A percentile compares a stretch with the other conserved stretches of the same genome.
Evolutionary conservation across 352 stramenopile species (phyloP).

Genomic region (Aphanomyces invadans): DNA sequence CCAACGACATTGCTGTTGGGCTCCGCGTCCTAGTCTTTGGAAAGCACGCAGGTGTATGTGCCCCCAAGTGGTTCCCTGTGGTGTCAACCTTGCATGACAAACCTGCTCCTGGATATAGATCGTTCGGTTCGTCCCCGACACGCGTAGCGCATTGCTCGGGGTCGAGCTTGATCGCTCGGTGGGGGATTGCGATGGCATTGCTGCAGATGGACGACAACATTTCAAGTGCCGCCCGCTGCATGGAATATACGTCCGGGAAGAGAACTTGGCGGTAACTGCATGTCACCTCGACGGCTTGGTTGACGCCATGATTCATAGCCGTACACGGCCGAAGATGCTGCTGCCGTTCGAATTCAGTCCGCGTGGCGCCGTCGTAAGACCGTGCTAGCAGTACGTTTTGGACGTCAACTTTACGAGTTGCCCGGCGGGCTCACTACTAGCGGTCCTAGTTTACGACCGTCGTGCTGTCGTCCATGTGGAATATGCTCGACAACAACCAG

Average conservation of each 20-base stretch:
- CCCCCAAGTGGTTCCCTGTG: constrained; percentile 7
- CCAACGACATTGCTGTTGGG: constrained; percentile 28
- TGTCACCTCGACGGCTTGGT: no score
- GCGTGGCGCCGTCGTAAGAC: constrained; percentile 49
- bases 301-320: constrained; percentile 30
- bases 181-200: constrained; percentile 70
- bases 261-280: constrained; percentile 50
- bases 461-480: constrained; percentile 79
- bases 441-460: constrained; percentile 59
- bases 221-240: constrained; percentile 81
- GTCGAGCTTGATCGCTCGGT: constrained; percentile 76
- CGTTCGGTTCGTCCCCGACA: constrained; percentile 55
- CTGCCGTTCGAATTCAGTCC: constrained; percentile 71
- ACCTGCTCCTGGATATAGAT: constrained; percentile 34
- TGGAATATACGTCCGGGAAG: constrained; percentile 77
- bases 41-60: constrained; percentile 63
- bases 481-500: constrained; percentile 85
- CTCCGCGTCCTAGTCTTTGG: constrained; percentile 64
- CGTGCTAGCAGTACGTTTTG: constrained; percentile 6
- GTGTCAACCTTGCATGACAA: constrained; percentile 1
- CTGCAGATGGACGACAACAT: constrained; percentile 51
- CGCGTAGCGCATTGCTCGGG: constrained; percentile 48
- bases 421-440: not conserved
- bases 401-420: not conserved
- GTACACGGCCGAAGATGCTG: constrained; percentile 68